Evolutionary conservation across 2,329 filamentous ascomycete genomes (phyloP).

Genomic region (Berkeleyomyces rouxiae): DNA sequence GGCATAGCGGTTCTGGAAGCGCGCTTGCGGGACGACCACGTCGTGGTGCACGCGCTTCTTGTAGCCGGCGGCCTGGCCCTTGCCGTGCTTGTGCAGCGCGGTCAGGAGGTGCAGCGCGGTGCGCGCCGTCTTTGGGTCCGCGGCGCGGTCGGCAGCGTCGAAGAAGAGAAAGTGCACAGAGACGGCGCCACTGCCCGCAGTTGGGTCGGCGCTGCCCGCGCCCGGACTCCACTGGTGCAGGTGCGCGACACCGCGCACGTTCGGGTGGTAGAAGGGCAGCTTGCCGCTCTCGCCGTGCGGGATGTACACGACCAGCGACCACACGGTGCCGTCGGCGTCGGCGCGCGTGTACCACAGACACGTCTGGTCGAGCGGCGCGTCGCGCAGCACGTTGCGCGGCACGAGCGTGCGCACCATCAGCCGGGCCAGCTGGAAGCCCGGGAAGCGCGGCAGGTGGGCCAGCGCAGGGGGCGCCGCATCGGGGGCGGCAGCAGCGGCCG

Average conservation of each 20-base stretch:
- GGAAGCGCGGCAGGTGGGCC: constrained; percentile 21
- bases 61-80: constrained; percentile 48
- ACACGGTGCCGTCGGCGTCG: constrained; percentile 17
- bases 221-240: constrained; percentile 46
- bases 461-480: background rate
- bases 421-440: constrained; percentile 20
- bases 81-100: constrained; percentile 56
- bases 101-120: constrained; percentile 53
- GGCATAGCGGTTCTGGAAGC: constrained; percentile 69
- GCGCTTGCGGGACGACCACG: constrained; percentile 55
- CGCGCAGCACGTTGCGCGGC: constrained; percentile 63
- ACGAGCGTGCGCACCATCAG: constrained; percentile 57
- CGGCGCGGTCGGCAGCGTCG: constrained; percentile 16
- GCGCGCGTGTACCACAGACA: constrained; percentile 49
- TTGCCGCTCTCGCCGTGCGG: constrained; percentile 50
- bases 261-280: constrained; percentile 79
- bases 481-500: background rate
- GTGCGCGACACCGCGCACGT: constrained; percentile 57
- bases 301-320: constrained; percentile 48
- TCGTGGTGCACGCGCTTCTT: constrained; percentile 76
- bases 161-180: constrained; percentile 47
- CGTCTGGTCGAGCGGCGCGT: constrained; percentile 63
- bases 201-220: background rate
- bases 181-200: constrained; percentile 25
- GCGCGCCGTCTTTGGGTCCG: constrained; percentile 36